A percentile compares a stretch with the other conserved stretches of the same genome.
Evolutionary conservation across 2,329 filamentous ascomycete genomes (phyloP).

Genomic region (Ceratocystis variospora): DNA sequence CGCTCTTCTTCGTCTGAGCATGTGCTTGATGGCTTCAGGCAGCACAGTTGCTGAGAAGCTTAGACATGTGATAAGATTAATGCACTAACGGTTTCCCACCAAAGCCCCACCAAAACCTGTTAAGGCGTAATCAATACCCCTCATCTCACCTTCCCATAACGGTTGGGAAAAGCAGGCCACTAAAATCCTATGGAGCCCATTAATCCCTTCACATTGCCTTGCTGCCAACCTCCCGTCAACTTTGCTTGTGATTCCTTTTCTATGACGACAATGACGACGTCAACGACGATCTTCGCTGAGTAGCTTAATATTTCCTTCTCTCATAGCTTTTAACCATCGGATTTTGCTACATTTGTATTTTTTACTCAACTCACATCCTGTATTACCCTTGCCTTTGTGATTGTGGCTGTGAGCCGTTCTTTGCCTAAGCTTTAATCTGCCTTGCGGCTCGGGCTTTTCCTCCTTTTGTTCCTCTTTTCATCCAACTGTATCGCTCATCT

Average conservation of each 20-base stretch:
- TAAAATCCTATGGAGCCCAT: background rate
- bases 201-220: background rate
- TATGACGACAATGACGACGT: background rate
- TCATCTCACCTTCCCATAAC: background rate
- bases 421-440: too few relatives aligned
- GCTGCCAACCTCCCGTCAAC: background rate
- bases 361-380: background rate
- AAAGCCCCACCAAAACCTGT: background rate
- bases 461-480: background rate
- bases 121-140: background rate
- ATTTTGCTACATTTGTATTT: background rate
- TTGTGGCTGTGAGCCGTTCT: too few relatives aligned
- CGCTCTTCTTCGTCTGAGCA: background rate
- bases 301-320: background rate
- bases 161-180: background rate
- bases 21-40: background rate
- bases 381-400: too few relatives aligned
- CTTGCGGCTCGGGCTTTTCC: background rate
- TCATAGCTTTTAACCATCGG: background rate
- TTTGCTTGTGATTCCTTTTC: background rate
- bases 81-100: background rate
- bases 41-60: background rate
- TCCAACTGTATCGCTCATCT: too few relatives aligned
- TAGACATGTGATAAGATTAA: background rate
- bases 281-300: background rate